Conservation (phyloP, 441 rosid species). For the Eruca vesicaria region DNA sequence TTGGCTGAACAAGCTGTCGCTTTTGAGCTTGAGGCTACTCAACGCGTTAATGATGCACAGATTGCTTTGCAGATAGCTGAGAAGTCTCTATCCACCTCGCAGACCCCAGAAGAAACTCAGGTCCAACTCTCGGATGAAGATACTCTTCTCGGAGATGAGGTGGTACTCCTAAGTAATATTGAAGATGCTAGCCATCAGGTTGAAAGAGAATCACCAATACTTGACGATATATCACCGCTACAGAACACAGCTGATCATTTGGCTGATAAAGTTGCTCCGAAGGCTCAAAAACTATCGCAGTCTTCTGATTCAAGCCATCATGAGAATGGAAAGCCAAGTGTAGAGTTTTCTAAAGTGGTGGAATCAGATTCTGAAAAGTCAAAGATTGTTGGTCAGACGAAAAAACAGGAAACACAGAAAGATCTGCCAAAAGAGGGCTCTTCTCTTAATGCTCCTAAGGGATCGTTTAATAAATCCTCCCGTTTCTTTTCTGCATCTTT, state of each 20-base stretch:
- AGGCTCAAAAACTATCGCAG: constrained; percentile 44
- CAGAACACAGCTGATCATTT: constrained; percentile 41
- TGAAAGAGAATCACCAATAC: constrained; percentile 44
- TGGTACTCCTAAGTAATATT: constrained; percentile 33
- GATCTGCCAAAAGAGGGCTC: constrained; percentile 68
- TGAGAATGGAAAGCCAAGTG: constrained; percentile 57
- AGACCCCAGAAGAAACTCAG: constrained; percentile 43
- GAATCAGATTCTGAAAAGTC: constrained; percentile 73
- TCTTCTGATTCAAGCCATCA: constrained; percentile 52
- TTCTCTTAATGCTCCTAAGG: constrained; percentile 62
- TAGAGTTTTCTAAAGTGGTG: constrained; percentile 56
- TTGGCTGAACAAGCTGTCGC: constrained; percentile 99
- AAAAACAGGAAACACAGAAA: constrained; percentile 76
- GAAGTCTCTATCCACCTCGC: constrained; percentile 51
- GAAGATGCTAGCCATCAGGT: constrained; percentile 38
- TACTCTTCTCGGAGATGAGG: constrained; percentile 42
- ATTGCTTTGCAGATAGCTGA: constrained; percentile 77
- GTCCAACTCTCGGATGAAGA: constrained; percentile 49
- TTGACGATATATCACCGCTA: constrained; percentile 45
- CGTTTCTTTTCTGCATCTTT: constrained; percentile 99
- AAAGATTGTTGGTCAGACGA: constrained; percentile 55
- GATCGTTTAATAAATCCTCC: constrained; percentile 84
- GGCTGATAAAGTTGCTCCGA: constrained; percentile 48
- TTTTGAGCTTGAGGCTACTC: constrained; percentile 80
- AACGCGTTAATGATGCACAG: constrained; percentile 72